Evolutionary conservation across 176 grass and related monocot genomes (phyloP), one percentile per base, ranked within the genome.

Genomic region (Juncus inflexus): DNA sequence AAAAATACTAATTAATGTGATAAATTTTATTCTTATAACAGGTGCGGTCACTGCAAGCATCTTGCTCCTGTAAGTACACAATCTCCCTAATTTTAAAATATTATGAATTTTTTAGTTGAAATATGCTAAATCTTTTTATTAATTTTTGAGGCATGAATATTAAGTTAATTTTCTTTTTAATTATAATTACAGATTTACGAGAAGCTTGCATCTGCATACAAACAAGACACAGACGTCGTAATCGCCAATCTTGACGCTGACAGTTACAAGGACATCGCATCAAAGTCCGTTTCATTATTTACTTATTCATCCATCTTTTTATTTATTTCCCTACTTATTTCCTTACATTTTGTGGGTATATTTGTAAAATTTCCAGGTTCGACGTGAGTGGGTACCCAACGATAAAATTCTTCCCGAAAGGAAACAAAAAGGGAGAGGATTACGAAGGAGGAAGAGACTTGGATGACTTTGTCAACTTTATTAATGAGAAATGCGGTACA

Each of bases 171-270:
- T 12, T 49, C 78, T 59, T 76, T 39, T 42, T 68, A 76, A 16
- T 69, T 60, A 28, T 66, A 57, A 68, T 70, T 56, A 69, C 78
- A 99, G 94, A 72, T 65, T 72, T 99, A 99, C 69, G 94, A 99
- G 78, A 99, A 99, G 72, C 37, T 84, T 40, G 88, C 83, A 54
- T 81, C 77, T 68, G 85, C 72, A 70, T 99, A 67, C 75, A 92
- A 84, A 74, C 66, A 62, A 41, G 94, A 99, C 3, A 78, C 84
- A 3, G 70, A 71, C 79, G 88, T 92, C 15, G 75, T 97, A 50
- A 86, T 92, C 60, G 94, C 94, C 45, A 97, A 97, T 62, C 59
- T 97, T 78, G 94, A 97, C 86, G 94, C 94, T 75, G 94, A 97
- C 78, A 90, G 91, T 63, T 72, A 86, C 85, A 92, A 72, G 35